phyloP scores from a whole-genome alignment of 2,329 filamentous ascomycete genomes.

The Fusarium piperis region DNA sequence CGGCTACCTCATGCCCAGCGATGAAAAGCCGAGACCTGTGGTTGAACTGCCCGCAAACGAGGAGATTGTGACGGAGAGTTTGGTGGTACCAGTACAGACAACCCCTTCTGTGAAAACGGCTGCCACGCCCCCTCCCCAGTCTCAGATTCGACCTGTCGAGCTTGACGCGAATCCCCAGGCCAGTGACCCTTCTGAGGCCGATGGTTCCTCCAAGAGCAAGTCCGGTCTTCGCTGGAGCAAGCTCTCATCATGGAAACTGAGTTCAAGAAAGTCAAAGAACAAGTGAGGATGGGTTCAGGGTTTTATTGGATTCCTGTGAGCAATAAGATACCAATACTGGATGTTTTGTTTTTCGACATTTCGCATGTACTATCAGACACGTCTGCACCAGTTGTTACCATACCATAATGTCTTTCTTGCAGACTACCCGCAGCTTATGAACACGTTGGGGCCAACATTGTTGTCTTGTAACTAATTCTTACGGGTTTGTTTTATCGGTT shows the following conservation, averaged over 20 bases:
- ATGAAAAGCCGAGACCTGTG: neutral
- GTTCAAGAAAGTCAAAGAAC: constrained; percentile 30
- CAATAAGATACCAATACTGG: constrained; percentile 1
- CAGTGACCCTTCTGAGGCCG: constrained; percentile 8
- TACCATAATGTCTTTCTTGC: neutral
- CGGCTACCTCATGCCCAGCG: neutral
- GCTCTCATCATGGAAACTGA: constrained; percentile 36
- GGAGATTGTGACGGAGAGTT: neutral
- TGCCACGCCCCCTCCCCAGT: neutral
- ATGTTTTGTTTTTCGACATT: neutral
- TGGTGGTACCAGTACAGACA: neutral
- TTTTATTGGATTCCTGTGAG: neutral
- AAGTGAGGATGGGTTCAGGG: neutral
- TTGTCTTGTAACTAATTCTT: no score
- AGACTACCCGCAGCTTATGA: no score
- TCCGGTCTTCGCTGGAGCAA: constrained; percentile 25
- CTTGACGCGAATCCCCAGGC: constrained; percentile 10
- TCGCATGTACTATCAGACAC: neutral
- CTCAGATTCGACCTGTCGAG: constrained; percentile 9
- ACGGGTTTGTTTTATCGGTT: no score
- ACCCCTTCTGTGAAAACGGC: neutral
- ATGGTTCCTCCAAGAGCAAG: constrained; percentile 16
- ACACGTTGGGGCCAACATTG: no score
- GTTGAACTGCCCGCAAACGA: constrained; percentile 29
- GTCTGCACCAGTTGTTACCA: neutral